phyloP scores from a whole-genome alignment of 441 rosid genomes.

The Kokia cookei region DNA sequence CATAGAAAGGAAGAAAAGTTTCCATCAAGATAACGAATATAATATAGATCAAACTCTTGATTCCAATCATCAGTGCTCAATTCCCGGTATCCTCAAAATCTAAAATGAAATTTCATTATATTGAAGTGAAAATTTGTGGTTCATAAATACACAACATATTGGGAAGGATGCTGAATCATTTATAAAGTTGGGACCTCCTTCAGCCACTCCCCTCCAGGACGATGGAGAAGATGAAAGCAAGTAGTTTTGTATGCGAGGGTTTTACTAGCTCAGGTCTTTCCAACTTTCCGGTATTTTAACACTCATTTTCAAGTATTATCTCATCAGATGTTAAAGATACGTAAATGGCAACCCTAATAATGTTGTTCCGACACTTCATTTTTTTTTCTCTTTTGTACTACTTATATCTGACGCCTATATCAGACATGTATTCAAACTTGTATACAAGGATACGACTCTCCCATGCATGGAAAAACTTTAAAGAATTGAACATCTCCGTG shows the following conservation, averaged over 20 bases:
- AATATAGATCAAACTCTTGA: neutral
- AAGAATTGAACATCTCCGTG: neutral
- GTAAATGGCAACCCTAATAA: neutral
- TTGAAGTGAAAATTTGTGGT: constrained; percentile 3
- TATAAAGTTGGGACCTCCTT: constrained; percentile 3
- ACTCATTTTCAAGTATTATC: neutral
- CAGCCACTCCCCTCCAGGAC: neutral
- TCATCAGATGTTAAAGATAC: neutral
- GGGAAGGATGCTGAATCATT: neutral
- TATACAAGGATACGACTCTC: neutral
- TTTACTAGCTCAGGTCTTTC: neutral
- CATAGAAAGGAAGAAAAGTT: neutral
- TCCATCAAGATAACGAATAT: neutral
- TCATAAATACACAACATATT: constrained; percentile 8
- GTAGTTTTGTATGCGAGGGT: constrained; percentile 1
- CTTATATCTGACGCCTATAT: too few species aligned
- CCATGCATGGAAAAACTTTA: neutral
- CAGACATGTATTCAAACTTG: too few species aligned
- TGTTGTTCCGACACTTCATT: too few species aligned
- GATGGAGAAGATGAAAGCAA: neutral
- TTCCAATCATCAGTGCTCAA: neutral
- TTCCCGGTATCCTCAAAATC: neutral
- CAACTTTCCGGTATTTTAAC: neutral
- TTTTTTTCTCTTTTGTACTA: too few species aligned
- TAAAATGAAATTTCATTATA: neutral